Evolutionary conservation across 345 rosid genomes (phyloP), one percentile per base, ranked within the genome.

Genomic region (Xanthoceras sorbifolium): DNA sequence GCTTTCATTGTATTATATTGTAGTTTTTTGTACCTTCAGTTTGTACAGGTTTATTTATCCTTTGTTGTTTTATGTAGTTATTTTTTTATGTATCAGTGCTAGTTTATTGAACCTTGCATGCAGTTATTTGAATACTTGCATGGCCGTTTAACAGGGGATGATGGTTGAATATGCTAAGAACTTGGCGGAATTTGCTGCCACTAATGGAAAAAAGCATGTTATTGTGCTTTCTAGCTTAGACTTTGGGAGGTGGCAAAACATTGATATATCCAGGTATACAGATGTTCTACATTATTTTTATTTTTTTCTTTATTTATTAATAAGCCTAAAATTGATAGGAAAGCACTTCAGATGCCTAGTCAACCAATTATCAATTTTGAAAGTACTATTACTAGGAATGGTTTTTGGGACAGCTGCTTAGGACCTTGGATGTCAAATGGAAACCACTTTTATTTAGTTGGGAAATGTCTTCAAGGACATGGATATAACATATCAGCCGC

Each of bases 191-290:
- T 93, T 89, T 88, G 97, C 97, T 84, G 88, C 77, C 79, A 74
- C 92, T 28, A 90, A 84, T 77, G 92, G 97, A 79, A 96, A 86
- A 85, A 88, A 91, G 77, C 89, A 90, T 68, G 89, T 88, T 9
- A 71, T 90, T 72, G 80, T 93, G 71, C 90, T 96, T 60, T 93
- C 98, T 14, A 84, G 94, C 87, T 87, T 96, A 77, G 99, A 96
- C 76, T 96, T 96, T 88, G 91, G 91, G 69, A 92, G 86, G 83
- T 92, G 88, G 92, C 90, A 86, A 83, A 90, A 75, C 83, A 88
- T 92, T 84, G 99, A 95, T 64, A 79, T 82, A 86, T 90, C 94
- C 44, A 91, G 97, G 99, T 95, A 91, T 54, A 70, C 68, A 18
- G 52, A n/a, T 40, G 23, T 62, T 1, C 8, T 17, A 12, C 29